These are phyloP conservation scores for Eutrema japonicum DNA, from an alignment of 345 rosid genomes.

Conservation along the genomic window DNA sequence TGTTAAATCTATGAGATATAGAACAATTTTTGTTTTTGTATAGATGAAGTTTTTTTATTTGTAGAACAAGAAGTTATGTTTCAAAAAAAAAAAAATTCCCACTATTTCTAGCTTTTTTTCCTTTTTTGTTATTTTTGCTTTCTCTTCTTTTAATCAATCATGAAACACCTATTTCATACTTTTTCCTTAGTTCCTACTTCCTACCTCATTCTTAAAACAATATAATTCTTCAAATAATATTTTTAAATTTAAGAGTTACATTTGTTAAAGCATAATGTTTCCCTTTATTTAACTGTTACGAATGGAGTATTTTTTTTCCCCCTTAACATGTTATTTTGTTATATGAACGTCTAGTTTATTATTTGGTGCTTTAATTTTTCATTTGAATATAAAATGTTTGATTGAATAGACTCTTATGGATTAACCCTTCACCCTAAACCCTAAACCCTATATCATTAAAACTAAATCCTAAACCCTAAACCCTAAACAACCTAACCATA, in stretches of 20 bases:
- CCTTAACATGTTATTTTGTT: not conserved
- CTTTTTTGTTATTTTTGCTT: not conserved
- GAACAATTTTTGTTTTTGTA: slow-evolving; percentile 34
- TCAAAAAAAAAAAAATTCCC: not conserved
- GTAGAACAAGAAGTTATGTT: not conserved
- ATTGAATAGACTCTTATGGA: no score
- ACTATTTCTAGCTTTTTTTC: not conserved
- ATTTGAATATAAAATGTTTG: not conserved
- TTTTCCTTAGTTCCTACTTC: slow-evolving; percentile 1
- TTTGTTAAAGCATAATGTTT: no score
- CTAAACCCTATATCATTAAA: no score
- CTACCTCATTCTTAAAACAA: not conserved
- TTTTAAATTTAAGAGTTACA: no score
- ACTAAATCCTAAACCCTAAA: no score
- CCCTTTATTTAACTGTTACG: not conserved
- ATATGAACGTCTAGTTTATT: not conserved
- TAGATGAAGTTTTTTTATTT: not conserved
- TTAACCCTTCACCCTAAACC: no score
- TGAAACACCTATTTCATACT: not conserved
- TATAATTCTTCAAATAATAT: not conserved
- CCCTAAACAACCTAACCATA: no score
- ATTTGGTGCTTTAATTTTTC: not conserved
- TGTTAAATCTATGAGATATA: slow-evolving; percentile 28
- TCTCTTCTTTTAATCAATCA: not conserved
- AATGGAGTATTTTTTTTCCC: not conserved